These are phyloP conservation scores for Metrosideros polymorpha DNA, from an alignment of 441 rosid genomes.

Conservation along the genomic window DNA sequence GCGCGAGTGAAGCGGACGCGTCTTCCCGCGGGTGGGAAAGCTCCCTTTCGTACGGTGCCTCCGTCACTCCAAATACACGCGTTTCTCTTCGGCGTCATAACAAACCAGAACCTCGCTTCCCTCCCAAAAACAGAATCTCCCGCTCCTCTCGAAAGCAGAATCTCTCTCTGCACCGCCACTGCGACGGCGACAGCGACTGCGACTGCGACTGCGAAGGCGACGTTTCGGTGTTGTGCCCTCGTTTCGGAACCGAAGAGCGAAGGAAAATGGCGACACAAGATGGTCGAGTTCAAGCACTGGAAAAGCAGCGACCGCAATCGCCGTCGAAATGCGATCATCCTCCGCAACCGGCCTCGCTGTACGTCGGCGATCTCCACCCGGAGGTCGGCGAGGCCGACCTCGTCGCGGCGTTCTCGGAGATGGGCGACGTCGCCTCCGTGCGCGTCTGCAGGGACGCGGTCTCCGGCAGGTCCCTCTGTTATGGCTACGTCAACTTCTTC, in stretches of 20 bases:
- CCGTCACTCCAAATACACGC: not conserved
- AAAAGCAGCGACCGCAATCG: not conserved
- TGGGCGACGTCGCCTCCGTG: constrained; percentile 17
- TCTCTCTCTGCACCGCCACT: not conserved
- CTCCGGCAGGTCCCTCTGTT: constrained; percentile 33
- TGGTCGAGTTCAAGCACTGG: not conserved
- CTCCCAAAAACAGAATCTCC: not conserved
- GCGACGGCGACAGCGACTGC: not conserved
- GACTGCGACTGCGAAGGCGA: not conserved
- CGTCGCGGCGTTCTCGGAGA: constrained; percentile 3
- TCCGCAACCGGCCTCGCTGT: constrained; percentile 12
- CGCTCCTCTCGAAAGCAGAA: not conserved
- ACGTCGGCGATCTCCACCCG: constrained; percentile 47
- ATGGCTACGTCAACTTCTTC: constrained; percentile 40
- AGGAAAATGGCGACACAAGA: not conserved
- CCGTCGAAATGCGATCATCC: not conserved
- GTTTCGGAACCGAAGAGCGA: not conserved
- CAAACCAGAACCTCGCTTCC: not conserved
- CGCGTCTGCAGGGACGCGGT: constrained; percentile 30
- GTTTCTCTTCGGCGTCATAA: not conserved
- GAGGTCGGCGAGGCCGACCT: constrained; percentile 30
- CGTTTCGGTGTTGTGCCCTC: not conserved
- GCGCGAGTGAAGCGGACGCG: not conserved
- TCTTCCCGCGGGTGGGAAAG: not conserved
- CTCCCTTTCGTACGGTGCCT: not conserved